Conservation (phyloP, 2,329 filamentous ascomycete genomes). For the Onygenales sp. region DNA sequence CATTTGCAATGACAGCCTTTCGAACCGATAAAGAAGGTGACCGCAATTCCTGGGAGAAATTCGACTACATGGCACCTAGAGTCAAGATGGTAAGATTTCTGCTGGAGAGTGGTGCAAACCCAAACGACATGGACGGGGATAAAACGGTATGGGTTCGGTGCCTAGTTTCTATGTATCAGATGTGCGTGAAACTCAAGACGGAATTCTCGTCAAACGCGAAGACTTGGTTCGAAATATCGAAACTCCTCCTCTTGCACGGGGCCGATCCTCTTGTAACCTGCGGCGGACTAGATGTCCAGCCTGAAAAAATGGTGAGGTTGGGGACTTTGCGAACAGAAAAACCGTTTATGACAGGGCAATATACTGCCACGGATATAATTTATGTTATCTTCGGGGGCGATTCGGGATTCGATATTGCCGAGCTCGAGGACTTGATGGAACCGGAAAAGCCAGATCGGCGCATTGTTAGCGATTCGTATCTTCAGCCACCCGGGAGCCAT, state of each 20-base stretch:
- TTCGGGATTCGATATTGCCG: neutral
- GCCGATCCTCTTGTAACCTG: neutral
- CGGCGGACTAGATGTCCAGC: neutral
- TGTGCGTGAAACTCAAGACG: neutral
- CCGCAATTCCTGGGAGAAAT: neutral
- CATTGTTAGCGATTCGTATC: neutral
- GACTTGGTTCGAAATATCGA: neutral
- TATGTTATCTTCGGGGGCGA: neutral
- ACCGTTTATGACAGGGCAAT: neutral
- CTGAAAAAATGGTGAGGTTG: neutral
- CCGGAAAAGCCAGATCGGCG: neutral
- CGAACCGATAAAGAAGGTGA: neutral
- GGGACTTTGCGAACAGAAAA: neutral
- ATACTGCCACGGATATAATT: neutral
- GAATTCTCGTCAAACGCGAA: neutral
- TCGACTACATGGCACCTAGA: neutral
- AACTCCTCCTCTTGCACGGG: neutral
- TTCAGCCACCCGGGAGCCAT: neutral
- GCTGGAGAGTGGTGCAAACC: neutral
- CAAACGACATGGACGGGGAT: neutral
- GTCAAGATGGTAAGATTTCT: neutral
- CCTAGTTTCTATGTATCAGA: neutral
- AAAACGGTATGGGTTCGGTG: neutral
- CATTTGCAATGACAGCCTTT: neutral
- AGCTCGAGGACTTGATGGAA: neutral